Evolutionary conservation across 2,329 filamentous ascomycete species (phyloP), one percentile per base, ranked within the genome.

Genomic region (Zymoseptoria crescenta): DNA sequence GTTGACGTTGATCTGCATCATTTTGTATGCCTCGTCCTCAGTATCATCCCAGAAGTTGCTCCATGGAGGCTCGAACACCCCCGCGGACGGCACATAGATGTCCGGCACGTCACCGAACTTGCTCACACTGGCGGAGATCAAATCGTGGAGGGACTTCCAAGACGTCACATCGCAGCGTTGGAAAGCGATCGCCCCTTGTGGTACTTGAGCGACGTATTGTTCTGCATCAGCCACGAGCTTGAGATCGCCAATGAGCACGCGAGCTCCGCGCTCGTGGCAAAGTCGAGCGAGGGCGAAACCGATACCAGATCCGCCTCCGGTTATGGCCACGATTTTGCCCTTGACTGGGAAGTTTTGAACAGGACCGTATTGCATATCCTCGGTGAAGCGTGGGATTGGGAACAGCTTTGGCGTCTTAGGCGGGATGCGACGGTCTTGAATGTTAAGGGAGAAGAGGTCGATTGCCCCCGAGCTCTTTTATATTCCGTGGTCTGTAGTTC

Each of bases 141-240:
- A 45, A 20, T 64, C 53, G 20, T 64, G 58, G n/a, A 66, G 64
- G 16, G 54, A 59, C 28, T 58, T 54, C 64, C 63, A 65, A 7
- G 56, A 61, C 9, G 61, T 61, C 19, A 66, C 64, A 56, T 66
- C 64, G 48, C 64, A 66, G 24, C 58, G 56, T 41, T 62, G 52
- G 48, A 62, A 64, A 24, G 56, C 29, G 29, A 58, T 45, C 28
- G 57, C 55, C 21, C 27, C 57, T 16, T 27, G 13, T 10, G 48
- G 50, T 19, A 54, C 52, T 19, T 57, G 28, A 6, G 55, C 52
- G 29, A 65, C 28, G 49, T 59, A 60, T n/a, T 50, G 21, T 35
- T 65, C 51, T 8, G 64, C 64, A 35, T 65, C 61, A 55, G 56
- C 28, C 8, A 63, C 60, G 16, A 66, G 59, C 52, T 62, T 65